phyloP scores from a whole-genome alignment of 2,329 filamentous ascomycete species.

The Pestalotiopsis sp. region DNA sequence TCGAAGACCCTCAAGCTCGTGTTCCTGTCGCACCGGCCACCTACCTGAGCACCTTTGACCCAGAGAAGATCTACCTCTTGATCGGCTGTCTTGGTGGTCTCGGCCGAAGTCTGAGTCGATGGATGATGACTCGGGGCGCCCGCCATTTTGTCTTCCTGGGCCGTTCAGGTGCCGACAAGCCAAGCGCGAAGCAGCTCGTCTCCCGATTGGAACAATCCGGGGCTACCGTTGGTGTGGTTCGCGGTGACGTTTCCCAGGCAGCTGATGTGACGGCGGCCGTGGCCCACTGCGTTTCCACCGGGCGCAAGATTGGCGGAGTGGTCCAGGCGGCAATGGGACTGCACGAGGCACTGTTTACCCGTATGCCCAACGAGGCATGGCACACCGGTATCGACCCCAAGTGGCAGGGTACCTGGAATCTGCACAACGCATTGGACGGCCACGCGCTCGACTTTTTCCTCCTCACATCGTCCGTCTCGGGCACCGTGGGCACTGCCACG shows the following conservation, averaged over 20 bases:
- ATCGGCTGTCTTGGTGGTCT: not conserved
- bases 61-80: conserved; percentile 1
- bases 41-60: not conserved
- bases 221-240: not conserved
- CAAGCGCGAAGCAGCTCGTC: not conserved
- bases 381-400: conserved; percentile 28
- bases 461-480: conserved; percentile 30
- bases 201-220: not conserved
- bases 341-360: not conserved
- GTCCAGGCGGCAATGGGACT: conserved; percentile 29
- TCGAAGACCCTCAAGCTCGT: not conserved
- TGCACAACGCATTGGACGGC: conserved; percentile 20
- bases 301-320: conserved; percentile 12
- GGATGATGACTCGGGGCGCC: not conserved
- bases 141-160: not conserved
- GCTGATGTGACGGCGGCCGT: too few relatives aligned
- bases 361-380: conserved; percentile 28
- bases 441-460: conserved; percentile 39
- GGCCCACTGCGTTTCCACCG: too few relatives aligned
- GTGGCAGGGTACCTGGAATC: conserved; percentile 31
- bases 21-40: not conserved
- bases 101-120: not conserved
- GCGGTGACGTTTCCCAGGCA: not conserved
- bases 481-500: conserved; percentile 23
- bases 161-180: not conserved